Evolutionary conservation across 1,284 basidiomycete genomes (phyloP), one percentile per base, ranked within the genome.

Genomic region (Somion occarium): DNA sequence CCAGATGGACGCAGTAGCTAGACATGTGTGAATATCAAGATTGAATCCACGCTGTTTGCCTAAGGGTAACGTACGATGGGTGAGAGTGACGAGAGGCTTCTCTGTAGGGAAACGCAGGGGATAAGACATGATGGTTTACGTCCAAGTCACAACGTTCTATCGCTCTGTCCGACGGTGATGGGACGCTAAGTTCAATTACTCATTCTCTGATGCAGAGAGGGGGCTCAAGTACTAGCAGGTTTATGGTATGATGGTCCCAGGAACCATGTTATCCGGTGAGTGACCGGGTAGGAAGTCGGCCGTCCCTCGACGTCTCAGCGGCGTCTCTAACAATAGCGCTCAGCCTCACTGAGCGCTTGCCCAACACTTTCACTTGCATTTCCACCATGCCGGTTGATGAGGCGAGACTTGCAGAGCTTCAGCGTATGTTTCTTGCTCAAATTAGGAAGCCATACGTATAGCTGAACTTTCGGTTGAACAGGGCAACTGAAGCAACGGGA

Each of bases 401-500:
- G 63, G 67, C 64, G 50, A 66, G 70, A 56, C 66, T 67, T 54
- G 73, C 69, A 47, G 75, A 77, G 64, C 72, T 80, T 57, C 74
- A 76, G 68, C 76, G 79, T 79, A 34, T 41, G 64, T 51, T 24
- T 23, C 30, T 12, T 34, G 5, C 34, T 11, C n/a, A 38, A n/a
- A n/a, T n/a, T 15, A 4, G 18, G 11, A 7, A 38, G 25, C 3
- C 37, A 13, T 3, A 11, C n/a, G 22, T 3, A 18, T 18, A 11
- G 15, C 44, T 46, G 5, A 37, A 5, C 22, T 38, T 48, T 48
- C 42, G 15, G 27, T 45, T 25, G 18, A 49, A 44, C 54, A 88
- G 86, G 76, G 23, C 81, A 78, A 65, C 66, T 87, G 44, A 69
- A 78, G 58, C 78, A 80, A 58, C 87, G 91, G 46, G 93, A 96